These are phyloP conservation scores for Lactarius sp. DNA, from an alignment of 768 basidiomycete genomes.

Conservation along the genomic window DNA sequence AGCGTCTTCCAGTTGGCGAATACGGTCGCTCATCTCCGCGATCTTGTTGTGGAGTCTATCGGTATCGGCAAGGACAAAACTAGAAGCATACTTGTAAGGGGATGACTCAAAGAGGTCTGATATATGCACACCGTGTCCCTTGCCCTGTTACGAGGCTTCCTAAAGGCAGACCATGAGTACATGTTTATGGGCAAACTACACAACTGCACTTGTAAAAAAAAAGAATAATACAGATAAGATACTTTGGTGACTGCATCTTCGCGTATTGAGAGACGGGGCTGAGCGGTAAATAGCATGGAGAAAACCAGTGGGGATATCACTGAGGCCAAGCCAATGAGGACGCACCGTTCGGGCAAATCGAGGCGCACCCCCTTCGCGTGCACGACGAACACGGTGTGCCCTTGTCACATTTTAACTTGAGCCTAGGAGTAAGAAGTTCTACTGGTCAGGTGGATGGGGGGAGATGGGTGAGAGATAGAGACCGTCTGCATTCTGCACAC, in stretches of 20 bases:
- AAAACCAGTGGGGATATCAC: neutral
- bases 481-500: slow-evolving; percentile 27
- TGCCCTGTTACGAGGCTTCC: slow-evolving; percentile 71
- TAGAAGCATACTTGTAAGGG: slow-evolving; percentile 27
- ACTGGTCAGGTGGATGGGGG: neutral
- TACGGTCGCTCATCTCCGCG: slow-evolving; percentile 61
- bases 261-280: too few species aligned
- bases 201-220: neutral
- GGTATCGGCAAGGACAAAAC: slow-evolving; percentile 69
- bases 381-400: slow-evolving; percentile 51
- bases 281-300: neutral
- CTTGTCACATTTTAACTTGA: slow-evolving; percentile 75
- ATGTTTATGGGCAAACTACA: neutral
- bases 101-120: neutral
- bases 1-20: slow-evolving; percentile 67
- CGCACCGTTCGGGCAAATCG: slow-evolving; percentile 65
- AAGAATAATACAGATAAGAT: neutral
- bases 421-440: slow-evolving; percentile 32
- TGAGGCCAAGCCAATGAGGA: slow-evolving; percentile 19
- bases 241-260: neutral
- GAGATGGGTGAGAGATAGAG: neutral
- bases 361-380: slow-evolving; percentile 68
- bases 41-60: slow-evolving; percentile 68
- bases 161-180: slow-evolving; percentile 9
- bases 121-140: slow-evolving; percentile 56